These are phyloP conservation scores for Didymella glomerata DNA, from an alignment of 2,329 filamentous ascomycete species.

Conservation along the genomic window DNA sequence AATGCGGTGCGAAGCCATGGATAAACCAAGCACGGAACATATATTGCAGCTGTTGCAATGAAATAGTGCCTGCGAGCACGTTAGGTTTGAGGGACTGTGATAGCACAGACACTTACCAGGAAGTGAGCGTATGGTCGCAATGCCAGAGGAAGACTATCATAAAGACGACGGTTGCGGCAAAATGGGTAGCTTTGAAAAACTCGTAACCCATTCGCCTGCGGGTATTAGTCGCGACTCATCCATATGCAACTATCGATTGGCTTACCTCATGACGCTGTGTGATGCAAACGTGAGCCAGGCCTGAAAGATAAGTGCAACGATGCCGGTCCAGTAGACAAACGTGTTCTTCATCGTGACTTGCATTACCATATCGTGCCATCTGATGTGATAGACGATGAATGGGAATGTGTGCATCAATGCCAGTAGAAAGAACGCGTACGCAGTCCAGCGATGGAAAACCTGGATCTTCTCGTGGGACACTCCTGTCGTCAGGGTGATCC, in stretches of 20 bases:
- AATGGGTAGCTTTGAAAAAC: slow-evolving; percentile 68
- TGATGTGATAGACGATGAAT: slow-evolving; percentile 63
- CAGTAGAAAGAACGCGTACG: slow-evolving; percentile 62
- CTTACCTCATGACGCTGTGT: slow-evolving; percentile 59
- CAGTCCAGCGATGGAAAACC: slow-evolving; percentile 41
- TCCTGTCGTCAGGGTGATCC: slow-evolving; percentile 63
- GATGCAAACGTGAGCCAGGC: slow-evolving; percentile 66
- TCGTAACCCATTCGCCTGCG: slow-evolving; percentile 64
- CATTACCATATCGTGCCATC: slow-evolving; percentile 60
- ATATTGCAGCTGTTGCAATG: slow-evolving; percentile 64
- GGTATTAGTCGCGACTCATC: background rate
- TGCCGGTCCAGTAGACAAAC: slow-evolving; percentile 64
- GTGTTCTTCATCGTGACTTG: slow-evolving; percentile 37
- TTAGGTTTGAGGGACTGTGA: background rate
- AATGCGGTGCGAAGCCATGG: slow-evolving; percentile 59
- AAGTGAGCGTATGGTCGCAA: slow-evolving; percentile 64
- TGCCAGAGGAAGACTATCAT: slow-evolving; percentile 69
- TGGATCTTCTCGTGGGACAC: slow-evolving; percentile 66
- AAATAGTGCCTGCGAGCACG: slow-evolving; percentile 64
- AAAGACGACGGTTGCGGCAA: slow-evolving; percentile 62
- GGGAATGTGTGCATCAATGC: slow-evolving; percentile 68
- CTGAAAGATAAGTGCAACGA: slow-evolving; percentile 63
- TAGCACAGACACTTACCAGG: slow-evolving; percentile 52
- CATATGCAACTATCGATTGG: no score
- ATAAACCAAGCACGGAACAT: slow-evolving; percentile 58